Conservation (phyloP, 345 rosid genomes). For the Draba incana region DNA sequence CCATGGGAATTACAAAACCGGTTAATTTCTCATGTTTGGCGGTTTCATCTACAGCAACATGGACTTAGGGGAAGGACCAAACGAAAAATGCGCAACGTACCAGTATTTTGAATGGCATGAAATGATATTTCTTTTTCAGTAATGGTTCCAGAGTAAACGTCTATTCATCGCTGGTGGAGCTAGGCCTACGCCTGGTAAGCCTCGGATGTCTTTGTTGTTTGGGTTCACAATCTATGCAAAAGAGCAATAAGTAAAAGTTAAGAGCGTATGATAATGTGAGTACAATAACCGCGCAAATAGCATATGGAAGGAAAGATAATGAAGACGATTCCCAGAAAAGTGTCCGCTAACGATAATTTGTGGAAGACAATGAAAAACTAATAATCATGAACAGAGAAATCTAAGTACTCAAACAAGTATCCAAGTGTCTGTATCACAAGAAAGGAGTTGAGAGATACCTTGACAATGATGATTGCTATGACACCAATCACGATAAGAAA, state of each 20-base stretch:
- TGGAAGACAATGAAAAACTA: not conserved
- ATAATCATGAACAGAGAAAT: no score
- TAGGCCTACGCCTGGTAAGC: conserved; percentile 87
- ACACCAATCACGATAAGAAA: conserved; percentile 85
- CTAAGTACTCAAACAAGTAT: no score
- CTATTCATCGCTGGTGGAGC: conserved; percentile 89
- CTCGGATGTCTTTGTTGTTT: conserved; percentile 81
- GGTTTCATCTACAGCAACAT: conserved; percentile 36
- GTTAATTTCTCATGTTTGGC: conserved; percentile 18
- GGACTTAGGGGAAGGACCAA: conserved; percentile 30
- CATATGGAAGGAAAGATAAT: conserved; percentile 16
- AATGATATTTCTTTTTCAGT: conserved; percentile 32
- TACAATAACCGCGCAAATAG: not conserved
- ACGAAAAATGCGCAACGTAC: conserved; percentile 20
- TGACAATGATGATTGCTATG: conserved; percentile 83
- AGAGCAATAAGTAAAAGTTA: conserved; percentile 20
- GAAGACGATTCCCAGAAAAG: not conserved
- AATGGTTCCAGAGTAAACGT: conserved; percentile 69
- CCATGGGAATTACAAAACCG: conserved; percentile 30
- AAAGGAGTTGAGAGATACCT: conserved; percentile 52
- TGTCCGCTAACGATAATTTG: not conserved
- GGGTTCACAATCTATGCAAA: conserved; percentile 78
- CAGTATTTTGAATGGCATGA: conserved; percentile 28
- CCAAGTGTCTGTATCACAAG: not conserved
- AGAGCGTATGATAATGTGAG: conserved; percentile 2